Evolutionary conservation across 306 rosid genomes (phyloP).

Genomic region (Lablab purpureus): DNA sequence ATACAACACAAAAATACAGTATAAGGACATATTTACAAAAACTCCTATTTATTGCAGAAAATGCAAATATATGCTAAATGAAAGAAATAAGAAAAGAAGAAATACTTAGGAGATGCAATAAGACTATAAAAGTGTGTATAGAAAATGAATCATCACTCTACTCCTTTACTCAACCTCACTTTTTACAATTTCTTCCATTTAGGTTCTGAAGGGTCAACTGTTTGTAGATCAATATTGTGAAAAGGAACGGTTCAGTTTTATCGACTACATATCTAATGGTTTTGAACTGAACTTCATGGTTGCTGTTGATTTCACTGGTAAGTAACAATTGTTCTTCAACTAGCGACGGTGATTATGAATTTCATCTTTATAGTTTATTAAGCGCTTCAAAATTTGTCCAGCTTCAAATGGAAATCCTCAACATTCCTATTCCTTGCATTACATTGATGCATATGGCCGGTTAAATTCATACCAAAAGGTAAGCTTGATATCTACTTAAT

Average conservation of each 20-base stretch:
- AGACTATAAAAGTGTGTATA: too few relatives aligned
- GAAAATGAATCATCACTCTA: too few relatives aligned
- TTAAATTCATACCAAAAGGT: slow-evolving; percentile 86
- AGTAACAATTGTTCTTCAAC: not conserved
- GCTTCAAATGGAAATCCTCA: slow-evolving; percentile 89
- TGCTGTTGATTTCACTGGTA: slow-evolving; percentile 92
- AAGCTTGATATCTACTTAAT: slow-evolving; percentile 33
- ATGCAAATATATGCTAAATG: too few relatives aligned
- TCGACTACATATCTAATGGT: slow-evolving; percentile 89
- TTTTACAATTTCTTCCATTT: slow-evolving; percentile 22
- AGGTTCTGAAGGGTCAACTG: slow-evolving; percentile 81
- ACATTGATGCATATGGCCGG: slow-evolving; percentile 65
- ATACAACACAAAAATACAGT: too few relatives aligned
- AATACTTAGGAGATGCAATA: too few relatives aligned
- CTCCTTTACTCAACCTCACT: slow-evolving; percentile 21
- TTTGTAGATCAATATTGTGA: slow-evolving; percentile 76
- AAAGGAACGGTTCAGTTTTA: slow-evolving; percentile 75
- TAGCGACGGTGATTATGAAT: not conserved
- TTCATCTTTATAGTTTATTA: slow-evolving; percentile 26
- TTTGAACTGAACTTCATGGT: slow-evolving; percentile 95
- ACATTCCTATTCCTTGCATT: slow-evolving; percentile 66
- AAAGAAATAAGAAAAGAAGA: too few relatives aligned
- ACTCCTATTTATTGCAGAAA: too few relatives aligned
- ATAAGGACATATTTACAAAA: too few relatives aligned
- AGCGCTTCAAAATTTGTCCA: slow-evolving; percentile 50